Evolutionary conservation across 2,329 filamentous ascomycete species (phyloP).

Genomic region (Cryphonectria carpinicola): DNA sequence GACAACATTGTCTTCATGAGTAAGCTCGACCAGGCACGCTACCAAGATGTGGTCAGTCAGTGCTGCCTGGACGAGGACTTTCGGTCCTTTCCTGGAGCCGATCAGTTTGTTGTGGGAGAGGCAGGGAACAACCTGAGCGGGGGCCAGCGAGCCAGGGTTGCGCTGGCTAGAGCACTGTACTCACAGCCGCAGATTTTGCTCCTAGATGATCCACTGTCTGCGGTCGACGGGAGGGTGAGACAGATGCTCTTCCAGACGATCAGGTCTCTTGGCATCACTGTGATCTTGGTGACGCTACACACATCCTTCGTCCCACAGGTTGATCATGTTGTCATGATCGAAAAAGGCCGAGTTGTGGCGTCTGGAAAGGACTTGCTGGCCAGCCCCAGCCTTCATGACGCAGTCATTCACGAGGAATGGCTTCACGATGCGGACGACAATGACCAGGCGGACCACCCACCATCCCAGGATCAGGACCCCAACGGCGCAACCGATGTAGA

Average conservation of each 20-base stretch:
- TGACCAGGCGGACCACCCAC: not conserved
- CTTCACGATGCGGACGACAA: not conserved
- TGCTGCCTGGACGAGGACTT: conserved; percentile 17
- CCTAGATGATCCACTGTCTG: conserved; percentile 17
- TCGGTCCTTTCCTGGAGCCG: conserved; percentile 11
- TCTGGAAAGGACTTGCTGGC: conserved; percentile 3
- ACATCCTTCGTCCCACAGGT: conserved; percentile 13
- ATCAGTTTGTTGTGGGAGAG: conserved; percentile 13
- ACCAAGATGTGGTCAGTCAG: not conserved
- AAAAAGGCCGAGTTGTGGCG: not conserved
- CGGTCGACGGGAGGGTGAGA: conserved; percentile 11
- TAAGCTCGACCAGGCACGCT: conserved; percentile 9
- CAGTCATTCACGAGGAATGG: conserved; percentile 13
- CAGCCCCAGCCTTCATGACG: not conserved
- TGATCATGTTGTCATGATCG: conserved; percentile 12
- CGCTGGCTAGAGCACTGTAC: conserved; percentile 16
- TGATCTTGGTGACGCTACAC: conserved; percentile 15
- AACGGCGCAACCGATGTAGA: not conserved
- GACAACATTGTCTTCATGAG: conserved; percentile 19
- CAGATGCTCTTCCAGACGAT: conserved; percentile 10
- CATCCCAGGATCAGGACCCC: not conserved
- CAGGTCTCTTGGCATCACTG: not conserved
- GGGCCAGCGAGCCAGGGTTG: conserved; percentile 12
- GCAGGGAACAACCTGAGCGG: conserved; percentile 16
- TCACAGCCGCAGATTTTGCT: conserved; percentile 11